A percentile compares a stretch with the other conserved stretches of the same genome.
These are phyloP conservation scores for Fusarium beomiforme DNA, from an alignment of 2,329 filamentous ascomycete species.

Conservation along the genomic window DNA sequence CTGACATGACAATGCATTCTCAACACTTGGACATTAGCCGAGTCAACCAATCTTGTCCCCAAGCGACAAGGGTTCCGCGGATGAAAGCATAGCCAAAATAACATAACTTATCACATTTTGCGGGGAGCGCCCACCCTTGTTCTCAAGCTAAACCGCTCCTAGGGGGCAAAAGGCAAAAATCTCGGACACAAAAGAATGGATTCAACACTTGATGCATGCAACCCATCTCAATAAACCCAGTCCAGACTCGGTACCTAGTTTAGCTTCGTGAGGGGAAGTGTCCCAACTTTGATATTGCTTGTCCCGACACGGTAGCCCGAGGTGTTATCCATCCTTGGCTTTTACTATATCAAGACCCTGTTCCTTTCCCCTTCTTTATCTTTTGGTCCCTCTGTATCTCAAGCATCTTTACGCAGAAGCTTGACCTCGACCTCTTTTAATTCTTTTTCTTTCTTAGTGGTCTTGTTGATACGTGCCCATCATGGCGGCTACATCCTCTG, in stretches of 20 bases:
- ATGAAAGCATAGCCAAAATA: constrained; percentile 6
- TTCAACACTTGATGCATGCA: not conserved
- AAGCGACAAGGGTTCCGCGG: constrained; percentile 3
- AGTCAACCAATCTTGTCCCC: constrained; percentile 1
- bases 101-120: constrained; percentile 26
- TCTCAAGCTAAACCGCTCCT: constrained; percentile 5
- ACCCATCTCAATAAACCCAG: not conserved
- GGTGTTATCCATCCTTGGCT: constrained; percentile 26
- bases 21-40: constrained; percentile 5
- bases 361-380: constrained; percentile 3
- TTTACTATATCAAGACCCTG: constrained; percentile 32
- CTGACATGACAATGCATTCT: not conserved
- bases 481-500: constrained; percentile 37
- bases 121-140: constrained; percentile 11
- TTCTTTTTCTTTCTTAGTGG: not conserved
- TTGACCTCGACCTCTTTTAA: not conserved
- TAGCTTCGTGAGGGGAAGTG: constrained; percentile 35
- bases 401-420: constrained; percentile 13
- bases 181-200: not conserved
- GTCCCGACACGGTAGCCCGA: constrained; percentile 39
- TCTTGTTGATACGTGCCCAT: not conserved
- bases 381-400: constrained; percentile 3
- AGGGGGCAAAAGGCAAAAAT: constrained; percentile 21
- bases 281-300: constrained; percentile 3
- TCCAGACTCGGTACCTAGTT: not conserved